These are phyloP conservation scores for Vigna trinervia DNA, from an alignment of 306 rosid genomes.

Conservation along the genomic window DNA sequence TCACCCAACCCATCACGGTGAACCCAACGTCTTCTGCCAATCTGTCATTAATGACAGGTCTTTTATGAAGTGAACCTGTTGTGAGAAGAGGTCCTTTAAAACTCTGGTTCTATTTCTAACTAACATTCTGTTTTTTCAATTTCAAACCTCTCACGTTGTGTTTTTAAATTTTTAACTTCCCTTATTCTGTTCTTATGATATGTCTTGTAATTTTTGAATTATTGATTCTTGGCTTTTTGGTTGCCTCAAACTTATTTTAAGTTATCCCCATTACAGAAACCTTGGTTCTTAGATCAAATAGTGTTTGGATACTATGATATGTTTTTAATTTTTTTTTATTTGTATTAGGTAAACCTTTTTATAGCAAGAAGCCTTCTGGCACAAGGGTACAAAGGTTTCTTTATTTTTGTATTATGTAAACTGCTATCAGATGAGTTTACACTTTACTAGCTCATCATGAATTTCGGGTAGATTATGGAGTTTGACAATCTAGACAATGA, in stretches of 20 bases:
- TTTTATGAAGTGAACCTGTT: not conserved
- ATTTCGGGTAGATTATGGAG: not conserved
- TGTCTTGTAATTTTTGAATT: not conserved
- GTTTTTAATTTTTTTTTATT: not conserved
- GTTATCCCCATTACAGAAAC: not conserved
- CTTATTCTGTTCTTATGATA: not conserved
- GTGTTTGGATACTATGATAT: not conserved
- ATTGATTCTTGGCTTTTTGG: not conserved
- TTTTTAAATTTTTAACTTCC: slow-evolving; percentile 5
- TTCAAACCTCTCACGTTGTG: not conserved
- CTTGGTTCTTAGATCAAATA: not conserved
- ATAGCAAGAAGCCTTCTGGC: no score
- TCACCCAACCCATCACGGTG: not conserved
- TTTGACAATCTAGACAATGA: not conserved
- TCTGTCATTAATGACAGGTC: not conserved
- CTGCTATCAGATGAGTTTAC: not conserved
- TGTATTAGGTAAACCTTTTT: not conserved
- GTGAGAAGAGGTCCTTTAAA: not conserved
- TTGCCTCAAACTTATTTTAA: slow-evolving; percentile 3
- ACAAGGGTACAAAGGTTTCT: no score
- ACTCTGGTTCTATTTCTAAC: slow-evolving; percentile 1
- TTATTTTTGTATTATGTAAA: not conserved
- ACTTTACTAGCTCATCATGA: not conserved
- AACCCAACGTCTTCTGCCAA: not conserved
- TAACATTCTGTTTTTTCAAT: not conserved